Evolutionary conservation across 306 rosid genomes (phyloP).

Genomic region (Quercus ilex): DNA sequence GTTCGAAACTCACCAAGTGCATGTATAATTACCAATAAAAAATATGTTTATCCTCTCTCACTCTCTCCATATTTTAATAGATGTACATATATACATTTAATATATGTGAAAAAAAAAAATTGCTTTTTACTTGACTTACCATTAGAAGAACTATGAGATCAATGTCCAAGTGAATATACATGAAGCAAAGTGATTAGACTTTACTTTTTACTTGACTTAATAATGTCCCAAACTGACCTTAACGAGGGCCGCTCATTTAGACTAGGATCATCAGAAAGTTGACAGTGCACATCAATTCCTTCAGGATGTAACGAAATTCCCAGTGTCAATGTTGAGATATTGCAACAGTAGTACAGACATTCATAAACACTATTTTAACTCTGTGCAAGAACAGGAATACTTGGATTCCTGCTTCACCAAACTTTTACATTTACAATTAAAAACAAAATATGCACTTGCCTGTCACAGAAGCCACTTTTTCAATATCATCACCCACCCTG

Average conservation of each 20-base stretch:
- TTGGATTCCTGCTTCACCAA: slow-evolving; percentile 18
- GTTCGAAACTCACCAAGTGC: too few species aligned
- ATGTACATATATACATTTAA: too few species aligned
- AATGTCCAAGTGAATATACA: slow-evolving; percentile 7
- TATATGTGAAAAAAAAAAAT: too few species aligned
- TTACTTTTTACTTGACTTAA: slow-evolving; percentile 3
- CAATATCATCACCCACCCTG: slow-evolving; percentile 27
- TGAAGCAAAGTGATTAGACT: neutral
- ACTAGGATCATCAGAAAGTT: slow-evolving; percentile 23
- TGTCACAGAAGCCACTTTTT: slow-evolving; percentile 29
- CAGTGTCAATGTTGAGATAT: slow-evolving; percentile 25
- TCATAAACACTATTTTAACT: slow-evolving; percentile 20
- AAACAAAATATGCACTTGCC: slow-evolving; percentile 21
- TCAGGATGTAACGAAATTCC: slow-evolving; percentile 28
- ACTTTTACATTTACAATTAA: slow-evolving; percentile 3
- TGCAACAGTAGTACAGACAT: slow-evolving; percentile 37
- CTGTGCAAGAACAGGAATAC: neutral
- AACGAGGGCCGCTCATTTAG: slow-evolving; percentile 33
- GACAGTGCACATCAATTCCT: slow-evolving; percentile 32
- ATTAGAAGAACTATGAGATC: neutral
- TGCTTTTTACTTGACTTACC: too few species aligned
- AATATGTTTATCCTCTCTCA: too few species aligned
- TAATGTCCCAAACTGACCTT: slow-evolving; percentile 42
- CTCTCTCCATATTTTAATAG: too few species aligned
- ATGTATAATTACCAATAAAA: too few species aligned